Evolutionary conservation across 1,284 basidiomycete genomes (phyloP), one percentile per base, ranked within the genome.

Genomic region (Athelia sp.): DNA sequence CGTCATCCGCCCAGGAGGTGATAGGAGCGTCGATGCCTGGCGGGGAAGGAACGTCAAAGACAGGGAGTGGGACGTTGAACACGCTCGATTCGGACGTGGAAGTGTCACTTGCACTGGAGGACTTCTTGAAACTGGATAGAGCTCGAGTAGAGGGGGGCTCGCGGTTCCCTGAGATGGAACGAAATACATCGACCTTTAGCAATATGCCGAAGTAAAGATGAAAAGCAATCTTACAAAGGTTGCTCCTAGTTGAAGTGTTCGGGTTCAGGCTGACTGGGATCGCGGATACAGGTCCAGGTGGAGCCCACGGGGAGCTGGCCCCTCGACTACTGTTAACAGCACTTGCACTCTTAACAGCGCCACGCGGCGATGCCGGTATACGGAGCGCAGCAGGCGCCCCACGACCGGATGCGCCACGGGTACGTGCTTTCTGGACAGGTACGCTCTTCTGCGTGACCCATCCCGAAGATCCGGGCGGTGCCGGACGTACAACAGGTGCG

Each of bases 1-100:
- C n/a, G 36, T 40, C 36, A n/a, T 40, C 36, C n/a, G 36, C 36
- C 36, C 36, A 40, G n/a, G 36, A 40, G 8, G n/a, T n/a, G n/a
- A n/a, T 6, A 40, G 4, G 4, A n/a, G 15, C n/a, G 19, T n/a
- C 15, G 19, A 40, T n/a, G 19, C 36, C 36, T 9, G 36, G 36
- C 15, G 36, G 36, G 15, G 36, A 6, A n/a, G 36, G 36, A n/a
- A 40, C n/a, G 15, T n/a, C 36, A n/a, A 21, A 40, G 8, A 40
- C n/a, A n/a, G 36, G 36, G 19, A 21, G 15, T n/a, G 15, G 36
- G 36, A 40, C 36, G 36, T 21, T 17, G 36, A 21, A 29, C 6
- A 29, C 26, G 13, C 26, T 29, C 6, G 26, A 29, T 29, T 29
- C 26, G 26, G 6, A 4, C 13, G 26, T 29, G 26, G 26, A 29